These are phyloP conservation scores for Astrephomene gubernaculifera DNA, from an alignment of 139 green algal species.

Conservation along the genomic window DNA sequence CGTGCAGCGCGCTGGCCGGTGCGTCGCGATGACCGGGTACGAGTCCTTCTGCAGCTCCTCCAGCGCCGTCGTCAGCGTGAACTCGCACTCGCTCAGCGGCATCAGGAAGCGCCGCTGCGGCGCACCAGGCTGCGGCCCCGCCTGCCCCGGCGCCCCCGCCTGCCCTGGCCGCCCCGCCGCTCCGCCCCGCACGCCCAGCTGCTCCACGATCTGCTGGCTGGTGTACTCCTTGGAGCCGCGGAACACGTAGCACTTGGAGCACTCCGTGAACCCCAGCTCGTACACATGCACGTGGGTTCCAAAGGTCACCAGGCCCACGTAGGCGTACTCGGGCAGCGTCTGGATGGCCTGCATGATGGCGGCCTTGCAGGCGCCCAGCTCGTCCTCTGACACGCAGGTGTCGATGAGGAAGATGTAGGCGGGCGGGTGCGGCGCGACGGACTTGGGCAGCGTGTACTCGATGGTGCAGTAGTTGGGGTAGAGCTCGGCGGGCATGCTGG, in stretches of 20 bases:
- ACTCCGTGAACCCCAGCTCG: slow-evolving; percentile 95
- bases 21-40: slow-evolving; percentile 80
- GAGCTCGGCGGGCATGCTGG: slow-evolving; percentile 94
- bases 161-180: slow-evolving; percentile 1
- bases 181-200: slow-evolving; percentile 80
- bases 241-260: slow-evolving; percentile 95
- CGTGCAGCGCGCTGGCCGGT: slow-evolving; percentile 88
- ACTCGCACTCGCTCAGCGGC: slow-evolving; percentile 94
- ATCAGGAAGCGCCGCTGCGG: slow-evolving; percentile 66
- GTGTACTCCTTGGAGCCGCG: slow-evolving; percentile 93
- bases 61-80: slow-evolving; percentile 87
- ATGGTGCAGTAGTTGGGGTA: slow-evolving; percentile 97
- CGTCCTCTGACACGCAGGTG: slow-evolving; percentile 90
- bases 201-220: slow-evolving; percentile 66
- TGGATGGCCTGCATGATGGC: slow-evolving; percentile 81
- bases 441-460: slow-evolving; percentile 91
- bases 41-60: slow-evolving; percentile 92
- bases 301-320: slow-evolving; percentile 93
- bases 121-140: slow-evolving; percentile 32
- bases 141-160: background rate
- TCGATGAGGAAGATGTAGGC: slow-evolving; percentile 97
- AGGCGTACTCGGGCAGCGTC: slow-evolving; percentile 77
- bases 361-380: slow-evolving; percentile 84
- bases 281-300: slow-evolving; percentile 98
- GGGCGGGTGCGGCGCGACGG: slow-evolving; percentile 73